phyloP scores from a whole-genome alignment of 164 flowering plant species.

The Liriodendron chinense region DNA sequence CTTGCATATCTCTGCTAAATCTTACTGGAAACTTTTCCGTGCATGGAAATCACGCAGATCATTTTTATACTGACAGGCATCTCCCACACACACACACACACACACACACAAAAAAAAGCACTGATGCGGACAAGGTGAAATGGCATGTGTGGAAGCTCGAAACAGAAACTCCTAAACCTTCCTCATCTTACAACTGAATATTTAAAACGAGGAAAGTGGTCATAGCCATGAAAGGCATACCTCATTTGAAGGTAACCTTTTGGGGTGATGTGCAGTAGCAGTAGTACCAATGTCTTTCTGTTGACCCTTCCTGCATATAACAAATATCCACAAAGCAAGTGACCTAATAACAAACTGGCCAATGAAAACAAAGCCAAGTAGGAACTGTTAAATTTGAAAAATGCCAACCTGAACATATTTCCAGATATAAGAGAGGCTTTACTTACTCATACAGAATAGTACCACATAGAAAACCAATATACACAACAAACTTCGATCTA shows the following conservation, averaged over 20 bases:
- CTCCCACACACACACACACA: too few species aligned
- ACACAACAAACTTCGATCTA: too few species aligned
- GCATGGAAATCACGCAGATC: too few species aligned
- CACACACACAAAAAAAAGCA: too few species aligned
- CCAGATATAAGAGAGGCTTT: not conserved
- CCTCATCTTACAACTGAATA: not conserved
- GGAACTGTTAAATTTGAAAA: not conserved
- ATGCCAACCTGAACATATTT: not conserved
- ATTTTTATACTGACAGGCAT: too few species aligned
- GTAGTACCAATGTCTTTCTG: not conserved
- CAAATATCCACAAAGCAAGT: not conserved
- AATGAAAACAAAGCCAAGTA: not conserved
- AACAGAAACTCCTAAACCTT: not conserved
- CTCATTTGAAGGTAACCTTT: not conserved
- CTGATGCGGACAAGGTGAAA: too few species aligned
- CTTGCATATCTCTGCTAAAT: too few species aligned
- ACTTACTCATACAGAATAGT: not conserved
- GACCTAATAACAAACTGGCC: not conserved
- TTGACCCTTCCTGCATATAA: not conserved
- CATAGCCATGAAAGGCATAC: conserved; percentile 1
- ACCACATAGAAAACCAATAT: not conserved
- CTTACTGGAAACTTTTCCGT: too few species aligned
- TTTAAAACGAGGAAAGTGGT: not conserved
- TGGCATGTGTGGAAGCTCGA: too few species aligned
- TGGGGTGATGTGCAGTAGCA: not conserved